Evolutionary conservation across 176 grass and related monocot genomes (phyloP), one percentile per base, ranked within the genome.

Genomic region (Pontederia paniculata): DNA sequence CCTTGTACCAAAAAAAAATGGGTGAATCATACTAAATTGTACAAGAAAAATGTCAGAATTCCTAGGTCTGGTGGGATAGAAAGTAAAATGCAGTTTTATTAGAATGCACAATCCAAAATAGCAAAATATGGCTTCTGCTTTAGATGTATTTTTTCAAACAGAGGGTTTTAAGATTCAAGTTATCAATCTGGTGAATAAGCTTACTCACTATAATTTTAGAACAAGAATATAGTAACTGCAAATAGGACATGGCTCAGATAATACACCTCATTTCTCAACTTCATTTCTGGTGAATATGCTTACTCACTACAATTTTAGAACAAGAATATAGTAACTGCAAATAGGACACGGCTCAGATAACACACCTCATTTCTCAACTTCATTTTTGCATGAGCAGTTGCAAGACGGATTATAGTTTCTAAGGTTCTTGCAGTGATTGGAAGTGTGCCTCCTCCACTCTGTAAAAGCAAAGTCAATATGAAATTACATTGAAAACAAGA

Each of bases 391-490:
- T 98, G 93, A 73, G 93, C 86, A 72, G 83, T 98, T 46, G 93
- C 90, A 9, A 91, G 72, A 61, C 93, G 93, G 55, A 98, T 98
- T 74, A 98, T 98, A 46, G 93, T 98, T 71, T 98, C 93, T 72
- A 98, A 66, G 60, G 93, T 98, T 77, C 93, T 98, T 7, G 93
- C 86, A 62, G 93, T 98, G 47, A 98, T 98, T 75, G 93, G 86
- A 81, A 98, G 83, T 17, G 93, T 98, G 54, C 91, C 91, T 63
- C 84, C 88, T 67, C 91, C 93, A 52, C 70, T 50, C 93, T 97
- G 45, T 12, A 51, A 75, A 81, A 66, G 58, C 66, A 74, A 76
- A 11, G 50, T 13, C 12, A 61, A 73, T 70, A 52, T 46, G 69
- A 2, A 19, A 50, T 53, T 42, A 58, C 49, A 21, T 69, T 25